Evolutionary conservation across 163 green algal genomes (phyloP), one percentile per base, ranked within the genome.

Genomic region (Chlorella variabilis): DNA sequence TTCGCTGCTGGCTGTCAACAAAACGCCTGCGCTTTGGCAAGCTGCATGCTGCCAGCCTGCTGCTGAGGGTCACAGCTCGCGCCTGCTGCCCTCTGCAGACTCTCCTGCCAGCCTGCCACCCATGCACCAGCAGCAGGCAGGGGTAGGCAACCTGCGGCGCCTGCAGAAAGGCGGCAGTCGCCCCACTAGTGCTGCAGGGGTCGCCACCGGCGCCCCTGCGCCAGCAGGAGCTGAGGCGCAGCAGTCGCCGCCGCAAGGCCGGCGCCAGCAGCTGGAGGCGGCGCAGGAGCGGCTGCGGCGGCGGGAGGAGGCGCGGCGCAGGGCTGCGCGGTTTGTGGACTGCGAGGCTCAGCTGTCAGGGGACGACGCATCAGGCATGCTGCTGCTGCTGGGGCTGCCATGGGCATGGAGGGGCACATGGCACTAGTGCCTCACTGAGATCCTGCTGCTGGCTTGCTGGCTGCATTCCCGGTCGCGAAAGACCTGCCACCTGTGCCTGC

Each of bases 291-390:
- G 34, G n/a, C 25, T 34, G 66, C 65, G 41, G 66, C 25, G 9
- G 17, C 27, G 34, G 23, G 42, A 49, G 38, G 65, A 41, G 36
- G 38, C 41, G 17, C 39, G 80, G 13, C 27, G 8, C 25, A 54
- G 65, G 23, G 49, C 34, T 17, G 38, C 63, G 3, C 67, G 56
- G 3, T 85, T 85, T 27, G 27, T 85, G 33, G 80, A 85, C 23
- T 41, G 66, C 21, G 65, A 75, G 31, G 78, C 78, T 3, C 71
- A 31, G 25, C 33, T 80, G 33, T 77, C 61, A 20, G 80, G 73
- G 0, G 80, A 81, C 0, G 80, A 85, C 11, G 75, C 42, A 7
- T 84, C 78, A 69, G 78, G 78, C 42, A 13, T 42, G 42, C 13
- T 75, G 68, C 41, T 13, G 7, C 4, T 38, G 42, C 2, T 61